Base-by-base conservation (phyloP, 2,329 filamentous ascomycete species). In the Pseudogymnoascus sp. region DNA sequence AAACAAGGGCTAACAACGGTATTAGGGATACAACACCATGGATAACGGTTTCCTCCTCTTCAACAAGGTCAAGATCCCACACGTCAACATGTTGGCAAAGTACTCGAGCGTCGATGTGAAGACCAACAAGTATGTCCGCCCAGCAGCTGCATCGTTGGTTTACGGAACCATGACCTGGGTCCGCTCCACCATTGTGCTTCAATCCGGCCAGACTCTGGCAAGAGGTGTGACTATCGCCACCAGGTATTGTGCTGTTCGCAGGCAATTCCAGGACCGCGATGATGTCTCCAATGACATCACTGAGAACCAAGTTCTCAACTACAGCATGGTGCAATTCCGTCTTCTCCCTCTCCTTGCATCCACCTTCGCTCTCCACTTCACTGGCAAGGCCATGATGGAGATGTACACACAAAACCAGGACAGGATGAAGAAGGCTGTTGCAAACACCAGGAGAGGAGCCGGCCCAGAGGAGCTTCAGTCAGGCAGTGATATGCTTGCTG, bases 21-120 rank as follows among this genome's bases (percentile, higher is more conserved):
- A 33, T 56, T 33, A 56, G 50, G 50, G 88, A 8, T 90, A 89
- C 77, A 89, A 89, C 75, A 90, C 87, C 61, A 90, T 91, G 89
- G 89, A 92, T 74, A 93, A 92, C 68, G 89, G 89, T 1, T 92
- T 89, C 79, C 77, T 91, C 10, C 81, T 92, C 22, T 86, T 93
- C 75, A 91, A 91, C 77, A 79, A 90, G 16, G 80, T 90, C 75
- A 89, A 91, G 74, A 79, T 92, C 14, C 89, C 89, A 1, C 89
- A 92, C 71, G 76, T 85, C 67, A 88, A 85, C 76, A 89, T 92
- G 87, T 77, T 92, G 60, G 84, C 86, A 61, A 80, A 83, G n/a
- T 91, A 87, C 77, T 88, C 88, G 0, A 78, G 82, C 2, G 82
- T 92, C 60, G 87, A 91, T 70, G 83, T 85, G 2, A 79, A 83